A percentile compares a stretch with the other conserved stretches of the same genome.
phyloP scores from a whole-genome alignment of 192 early-diverging fungal genomes.

The Umbelopsis ramanniana region DNA sequence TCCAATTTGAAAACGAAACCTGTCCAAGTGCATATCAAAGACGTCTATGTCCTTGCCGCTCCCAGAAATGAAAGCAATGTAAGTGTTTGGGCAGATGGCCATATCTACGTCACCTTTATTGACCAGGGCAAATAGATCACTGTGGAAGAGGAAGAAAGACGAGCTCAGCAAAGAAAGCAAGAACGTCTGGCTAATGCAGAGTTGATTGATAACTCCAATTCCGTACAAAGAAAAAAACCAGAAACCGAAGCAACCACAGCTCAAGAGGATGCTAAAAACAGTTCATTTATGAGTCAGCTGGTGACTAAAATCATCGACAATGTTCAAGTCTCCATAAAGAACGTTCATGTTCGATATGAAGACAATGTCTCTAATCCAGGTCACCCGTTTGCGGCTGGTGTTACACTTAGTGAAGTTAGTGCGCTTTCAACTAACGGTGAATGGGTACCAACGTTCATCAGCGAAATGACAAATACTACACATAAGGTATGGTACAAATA shows the following conservation, averaged over 20 bases:
- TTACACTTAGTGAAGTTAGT: constrained; percentile 79
- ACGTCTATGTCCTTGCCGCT: constrained; percentile 77
- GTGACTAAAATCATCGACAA: constrained; percentile 87
- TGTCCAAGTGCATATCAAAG: constrained; percentile 73
- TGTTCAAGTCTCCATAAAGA: constrained; percentile 80
- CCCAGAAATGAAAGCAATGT: constrained; percentile 66
- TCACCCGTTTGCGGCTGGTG: constrained; percentile 74
- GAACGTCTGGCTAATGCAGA: constrained; percentile 68
- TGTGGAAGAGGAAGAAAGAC: constrained; percentile 68
- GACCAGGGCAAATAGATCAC: constrained; percentile 17
- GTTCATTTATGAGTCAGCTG: constrained; percentile 74
- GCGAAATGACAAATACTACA: constrained; percentile 66
- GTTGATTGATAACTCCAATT: constrained; percentile 36
- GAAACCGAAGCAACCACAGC: not conserved
- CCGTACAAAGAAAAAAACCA: constrained; percentile 13
- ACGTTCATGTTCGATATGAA: constrained; percentile 89
- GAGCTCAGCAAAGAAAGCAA: constrained; percentile 70
- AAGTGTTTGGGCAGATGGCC: constrained; percentile 5
- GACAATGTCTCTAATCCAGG: constrained; percentile 71
- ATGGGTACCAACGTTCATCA: constrained; percentile 73
- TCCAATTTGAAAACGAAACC: constrained; percentile 84
- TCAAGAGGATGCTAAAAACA: constrained; percentile 48
- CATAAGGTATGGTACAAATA: constrained; percentile 56
- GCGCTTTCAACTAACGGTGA: constrained; percentile 79
- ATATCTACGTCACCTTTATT: not conserved